Base-by-base conservation (phyloP, 257 asterid species). In the Osmanthus fragrans region DNA sequence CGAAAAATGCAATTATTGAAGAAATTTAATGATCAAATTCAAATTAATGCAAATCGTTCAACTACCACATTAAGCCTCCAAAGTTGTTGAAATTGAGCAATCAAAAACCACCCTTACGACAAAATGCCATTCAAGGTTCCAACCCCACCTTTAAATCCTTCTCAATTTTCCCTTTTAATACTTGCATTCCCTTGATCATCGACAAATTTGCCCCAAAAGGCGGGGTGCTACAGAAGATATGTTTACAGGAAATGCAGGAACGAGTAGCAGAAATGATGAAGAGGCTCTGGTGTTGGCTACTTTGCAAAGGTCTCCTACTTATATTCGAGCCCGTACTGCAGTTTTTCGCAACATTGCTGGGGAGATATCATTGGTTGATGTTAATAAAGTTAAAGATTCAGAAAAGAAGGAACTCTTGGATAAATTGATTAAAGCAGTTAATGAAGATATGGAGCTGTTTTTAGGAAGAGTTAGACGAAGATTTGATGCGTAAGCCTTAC, bases 401-500 rank as follows among this genome's bases (percentile, higher is more conserved):
- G 90, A 92, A 40, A 86, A 85, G 88, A 84, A 75, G 83, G 73
- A 78, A 49, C 88, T 90, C 29, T 69, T 92, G 89, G 96, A 90
- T 45, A 88, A 78, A 83, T 21, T 94, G 84, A 83, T 89, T 74
- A 39, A 67, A 73, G 85, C 85, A 5, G 83, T 92, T 73, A 83
- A 86, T 72, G 95, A 82, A 45, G 94, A 94, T 77, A 74, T 83
- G 29, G 95, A 87, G 82, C 71, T 82, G 78, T 88, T 94, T 79
- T 90, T 92, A 68, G 19, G 39, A 27, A 89, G 92, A 84, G 96
- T 90, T 68, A 89, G 93, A 86, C 83, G 74, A 81, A 88, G 98
- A 94, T 94, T 94, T 72, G 94, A 90, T 76, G 88, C 82, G 98
- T 94, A 87, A 89, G 98, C 79, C 30, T 75, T 70, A 37, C 5